A percentile compares a stretch with the other conserved stretches of the same genome.
Evolutionary conservation across 441 rosid genomes (phyloP).

Genomic region (Metrosideros polymorpha): DNA sequence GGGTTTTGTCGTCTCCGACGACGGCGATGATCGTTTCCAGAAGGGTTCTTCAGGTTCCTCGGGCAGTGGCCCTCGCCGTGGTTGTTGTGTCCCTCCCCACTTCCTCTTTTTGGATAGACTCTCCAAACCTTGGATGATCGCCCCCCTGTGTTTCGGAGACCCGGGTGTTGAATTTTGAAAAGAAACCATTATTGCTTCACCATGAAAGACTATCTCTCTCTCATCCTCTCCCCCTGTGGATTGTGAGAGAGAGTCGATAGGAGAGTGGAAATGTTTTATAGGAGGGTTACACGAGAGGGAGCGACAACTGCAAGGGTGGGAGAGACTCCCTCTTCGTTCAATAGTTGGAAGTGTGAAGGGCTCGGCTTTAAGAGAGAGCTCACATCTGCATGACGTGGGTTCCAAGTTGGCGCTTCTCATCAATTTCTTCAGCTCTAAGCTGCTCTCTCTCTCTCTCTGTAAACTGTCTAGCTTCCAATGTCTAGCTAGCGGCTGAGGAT

Average conservation of each 20-base stretch:
- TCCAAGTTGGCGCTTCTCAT: neutral
- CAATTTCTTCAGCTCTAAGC: neutral
- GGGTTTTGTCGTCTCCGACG: neutral
- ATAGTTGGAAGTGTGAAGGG: conserved; percentile 7
- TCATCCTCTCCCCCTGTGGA: neutral
- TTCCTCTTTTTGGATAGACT: conserved; percentile 44
- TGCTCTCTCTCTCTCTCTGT: neutral
- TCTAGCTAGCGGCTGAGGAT: neutral
- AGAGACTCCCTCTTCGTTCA: neutral
- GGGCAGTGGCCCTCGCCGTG: neutral
- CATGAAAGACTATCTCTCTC: neutral
- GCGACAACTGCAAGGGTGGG: conserved; percentile 3
- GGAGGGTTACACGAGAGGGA: conserved; percentile 8
- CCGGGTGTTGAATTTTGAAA: conserved; percentile 22
- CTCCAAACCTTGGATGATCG: conserved; percentile 10
- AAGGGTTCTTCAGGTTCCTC: conserved; percentile 6
- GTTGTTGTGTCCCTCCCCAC: conserved; percentile 14
- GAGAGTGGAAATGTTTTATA: conserved; percentile 18
- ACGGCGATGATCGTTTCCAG: conserved; percentile 6
- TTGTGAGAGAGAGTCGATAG: neutral
- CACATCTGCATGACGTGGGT: conserved; percentile 40
- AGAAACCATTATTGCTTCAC: conserved; percentile 31
- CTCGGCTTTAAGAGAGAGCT: conserved; percentile 1
- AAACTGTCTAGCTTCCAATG: neutral
- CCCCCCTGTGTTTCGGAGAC: conserved; percentile 20